Evolutionary conservation across 169 alveolate genomes (phyloP).

Genomic region (Eimeria praecox): DNA sequence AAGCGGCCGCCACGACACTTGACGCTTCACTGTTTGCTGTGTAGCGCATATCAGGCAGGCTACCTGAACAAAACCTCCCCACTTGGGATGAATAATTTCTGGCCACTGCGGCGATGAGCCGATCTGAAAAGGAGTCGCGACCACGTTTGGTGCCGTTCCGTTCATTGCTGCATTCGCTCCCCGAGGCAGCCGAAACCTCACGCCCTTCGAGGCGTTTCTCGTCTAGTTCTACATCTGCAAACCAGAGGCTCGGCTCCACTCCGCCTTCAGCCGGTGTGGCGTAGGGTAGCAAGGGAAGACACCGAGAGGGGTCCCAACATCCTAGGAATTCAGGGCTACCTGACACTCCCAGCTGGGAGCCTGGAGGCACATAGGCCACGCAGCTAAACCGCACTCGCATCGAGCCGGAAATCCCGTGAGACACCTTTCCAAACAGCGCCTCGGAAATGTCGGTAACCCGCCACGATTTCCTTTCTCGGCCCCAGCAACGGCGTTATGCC

Average conservation of each 20-base stretch:
- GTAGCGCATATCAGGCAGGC: neutral
- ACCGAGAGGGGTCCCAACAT: constrained; percentile 62
- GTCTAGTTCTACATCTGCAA: constrained; percentile 77
- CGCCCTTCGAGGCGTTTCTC: neutral
- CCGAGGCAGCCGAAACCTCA: neutral
- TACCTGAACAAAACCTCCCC: neutral
- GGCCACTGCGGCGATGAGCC: constrained; percentile 63
- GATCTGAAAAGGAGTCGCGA: constrained; percentile 28
- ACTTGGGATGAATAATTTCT: neutral
- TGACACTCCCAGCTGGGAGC: constrained; percentile 78
- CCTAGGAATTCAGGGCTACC: constrained; percentile 80
- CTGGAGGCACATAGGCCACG: constrained; percentile 81
- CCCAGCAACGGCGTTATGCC: neutral
- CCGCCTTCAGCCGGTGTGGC: constrained; percentile 67
- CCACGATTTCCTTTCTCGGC: neutral
- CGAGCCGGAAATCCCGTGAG: neutral
- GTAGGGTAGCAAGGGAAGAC: constrained; percentile 78
- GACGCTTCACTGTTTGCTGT: constrained; percentile 41
- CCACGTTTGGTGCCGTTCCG: neutral
- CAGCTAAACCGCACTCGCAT: constrained; percentile 79
- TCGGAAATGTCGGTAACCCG: neutral
- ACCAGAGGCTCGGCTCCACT: constrained; percentile 80
- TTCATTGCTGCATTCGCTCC: constrained; percentile 34
- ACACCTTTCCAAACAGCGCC: neutral
- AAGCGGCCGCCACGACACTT: constrained; percentile 67